Base-by-base conservation (phyloP, 2,329 filamentous ascomycete genomes). In the Septoria linicola region DNA sequence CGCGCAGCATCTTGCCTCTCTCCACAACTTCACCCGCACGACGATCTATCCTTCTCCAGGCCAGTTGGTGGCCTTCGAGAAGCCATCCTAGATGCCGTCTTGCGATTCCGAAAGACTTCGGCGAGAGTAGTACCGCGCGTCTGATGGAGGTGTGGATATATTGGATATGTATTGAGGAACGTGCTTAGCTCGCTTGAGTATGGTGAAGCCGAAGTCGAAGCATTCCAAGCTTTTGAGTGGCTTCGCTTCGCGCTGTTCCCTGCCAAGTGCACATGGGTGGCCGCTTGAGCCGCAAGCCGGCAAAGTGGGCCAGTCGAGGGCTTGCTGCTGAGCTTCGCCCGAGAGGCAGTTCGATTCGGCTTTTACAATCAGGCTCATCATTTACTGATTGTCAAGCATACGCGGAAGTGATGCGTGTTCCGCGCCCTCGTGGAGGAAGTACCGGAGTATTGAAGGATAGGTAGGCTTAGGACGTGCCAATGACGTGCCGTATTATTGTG, bases 221-320 rank as follows among this genome's bases (percentile, higher is more conserved):
- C 39, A 50, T 44, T 35, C 31, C 35, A 50, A 50, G 47, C 47
- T 50, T 50, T 44, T 35, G 41, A 44, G 41, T 44, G 41, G 41
- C 41, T 32, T 30, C 32, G 30, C 41, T 44, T 34, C 27, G 27
- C 20, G 10, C 17, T 4, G 16, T 44, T 20, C 27, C 41, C 19
- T 16, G 41, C 4, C 27, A 44, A 35, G 32, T 13, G 31, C 14
- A 16, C 14, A 34, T 4, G 31, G 14, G 5, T n/a, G n/a, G 14
- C 31, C 31, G 31, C 31, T 34, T 34, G 31, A 34, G 31, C 31
- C 31, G 31, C 31, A 34, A n/a, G n/a, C 14, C 31, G 31, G 31
- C 14, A 34, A 34, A 13, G 31, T 34, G 31, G 31, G 14, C 31
- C n/a, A n/a, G n/a, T n/a, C n/a, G n/a, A n/a, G n/a, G n/a, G n/a